Evolutionary conservation across 495 filamentous ascomycete genomes (phyloP), one percentile per base, ranked within the genome.

Genomic region (Gamarada debralockiae): DNA sequence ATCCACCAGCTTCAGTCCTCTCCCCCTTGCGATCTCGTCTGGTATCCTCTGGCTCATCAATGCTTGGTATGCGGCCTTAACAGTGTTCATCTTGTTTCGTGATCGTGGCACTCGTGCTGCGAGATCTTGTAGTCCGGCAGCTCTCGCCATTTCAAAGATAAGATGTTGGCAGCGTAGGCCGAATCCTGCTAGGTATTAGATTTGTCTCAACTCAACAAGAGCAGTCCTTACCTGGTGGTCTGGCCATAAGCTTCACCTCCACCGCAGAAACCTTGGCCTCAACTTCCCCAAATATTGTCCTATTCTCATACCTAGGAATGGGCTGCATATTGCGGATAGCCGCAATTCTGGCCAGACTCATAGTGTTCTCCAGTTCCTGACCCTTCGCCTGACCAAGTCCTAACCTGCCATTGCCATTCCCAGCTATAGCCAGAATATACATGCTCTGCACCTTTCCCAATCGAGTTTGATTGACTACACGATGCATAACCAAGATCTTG

Each of bases 1-100:
- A 75, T 98, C 93, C 15, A 97, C 90, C 58, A 98, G 69, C 78
- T 98, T 98, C 78, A 83, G 90, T 39, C 93, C 92, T 46, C 90
- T 71, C 36, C 85, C 92, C 25, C 84, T 73, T 39, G 93, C 93
- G 65, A 98, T 78, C 61, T 90, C 84, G 65, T 97, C 89, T 9
- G 95, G 95, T 58, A 92, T 71, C 52, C 75, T 79, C 74, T 99
- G 93, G 70, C 70, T 85, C 70, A 78, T 75, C 40, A 99, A 74
- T 1, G 92, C 93, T 64, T 91, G 60, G 64, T 87, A 86, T 24
- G 87, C 81, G 13, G 93, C 92, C 73, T 97, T 97, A 60, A 95
- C 84, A 13, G 90, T 86, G 71, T 99, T 99, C 90, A 97, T 95
- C 48, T 86, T 87, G 76, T 97, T 99, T 51, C 90, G 74, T 21